A percentile compares a stretch with the other conserved stretches of the same genome.
phyloP scores from a whole-genome alignment of 73 alveolate genomes.

The Paramecium pentaurelia region DNA sequence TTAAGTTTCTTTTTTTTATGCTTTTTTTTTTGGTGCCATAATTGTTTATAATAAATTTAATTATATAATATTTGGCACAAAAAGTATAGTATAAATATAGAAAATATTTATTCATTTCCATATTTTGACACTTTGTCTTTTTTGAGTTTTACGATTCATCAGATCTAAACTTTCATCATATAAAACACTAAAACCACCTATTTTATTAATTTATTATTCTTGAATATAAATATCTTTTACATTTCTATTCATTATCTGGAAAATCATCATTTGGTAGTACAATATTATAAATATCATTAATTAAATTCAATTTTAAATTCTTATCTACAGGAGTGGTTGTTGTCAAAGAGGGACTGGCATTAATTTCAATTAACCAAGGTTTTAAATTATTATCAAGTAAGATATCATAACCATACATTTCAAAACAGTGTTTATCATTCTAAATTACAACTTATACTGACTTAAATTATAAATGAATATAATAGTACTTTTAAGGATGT shows the following conservation, averaged over 20 bases:
- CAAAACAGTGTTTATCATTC: slow-evolving; percentile 99
- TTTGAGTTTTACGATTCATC: not conserved
- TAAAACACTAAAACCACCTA: slow-evolving; percentile 84
- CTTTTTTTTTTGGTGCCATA: not conserved
- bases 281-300: slow-evolving; percentile 90
- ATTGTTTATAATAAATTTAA: not conserved
- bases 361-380: slow-evolving; percentile 96
- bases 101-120: slow-evolving; percentile 1
- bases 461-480: not conserved
- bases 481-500: slow-evolving; percentile 74
- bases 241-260: slow-evolving; percentile 90
- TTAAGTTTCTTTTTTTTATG: not conserved
- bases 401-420: slow-evolving; percentile 98
- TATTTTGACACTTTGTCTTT: not conserved
- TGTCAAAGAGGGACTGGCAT: slow-evolving; percentile 94
- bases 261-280: slow-evolving; percentile 96
- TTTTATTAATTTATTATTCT: slow-evolving; percentile 45
- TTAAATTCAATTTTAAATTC: slow-evolving; percentile 83
- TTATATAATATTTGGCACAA: not conserved
- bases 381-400: slow-evolving; percentile 86
- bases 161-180: slow-evolving; percentile 73
- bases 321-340: slow-evolving; percentile 88
- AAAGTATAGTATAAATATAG: not conserved
- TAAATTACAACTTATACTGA: slow-evolving; percentile 86
- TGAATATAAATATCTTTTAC: slow-evolving; percentile 73